Evolutionary conservation across 2,329 filamentous ascomycete species (phyloP), one percentile per base, ranked within the genome.

Genomic region (Bipolaris gigantea): DNA sequence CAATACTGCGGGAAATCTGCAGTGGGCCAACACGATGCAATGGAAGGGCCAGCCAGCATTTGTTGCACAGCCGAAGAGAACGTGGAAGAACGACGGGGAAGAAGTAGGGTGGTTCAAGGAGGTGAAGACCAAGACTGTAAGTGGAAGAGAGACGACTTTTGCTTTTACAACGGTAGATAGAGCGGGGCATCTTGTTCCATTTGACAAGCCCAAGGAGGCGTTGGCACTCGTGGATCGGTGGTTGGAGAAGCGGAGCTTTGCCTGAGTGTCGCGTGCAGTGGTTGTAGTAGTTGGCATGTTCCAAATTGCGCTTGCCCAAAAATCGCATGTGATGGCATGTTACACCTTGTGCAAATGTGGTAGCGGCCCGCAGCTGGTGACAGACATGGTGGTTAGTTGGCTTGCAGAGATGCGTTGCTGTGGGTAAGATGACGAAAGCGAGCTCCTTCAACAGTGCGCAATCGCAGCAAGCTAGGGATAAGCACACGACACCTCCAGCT

Each of bases 11-110:
- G 73, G 75, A 0, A 76, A 75, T 38, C 66, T 55, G 49, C 63
- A 73, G 25, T 78, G 73, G 73, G 75, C 76, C 16, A 73, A 71
- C 16, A 70, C 65, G 9, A 69, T 80, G 67, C 55, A 65, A 2
- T 80, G 78, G 78, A 76, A 75, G 47, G 77, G 77, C 1, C 77
- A 79, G 61, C 67, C 76, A 2, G 74, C 73, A 10, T 79, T 78
- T 61, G 71, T 70, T 0, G 64, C 72, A 6, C 67, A 75, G 60
- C 41, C 59, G 10, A 69, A 67, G 58, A 57, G 55, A 45, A 30
- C 25, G 5, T 73, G 70, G 70, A 62, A 60, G 50, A 45, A 62
- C 36, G 63, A 55, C 1, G 61, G 56, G 3, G 40, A 67, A 33
- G 63, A 67, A 32, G 61, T 71, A 2, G 71, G 69, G 5, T 73